Evolutionary conservation across 441 rosid genomes (phyloP).

Genomic region (Erysimum cheiri): DNA sequence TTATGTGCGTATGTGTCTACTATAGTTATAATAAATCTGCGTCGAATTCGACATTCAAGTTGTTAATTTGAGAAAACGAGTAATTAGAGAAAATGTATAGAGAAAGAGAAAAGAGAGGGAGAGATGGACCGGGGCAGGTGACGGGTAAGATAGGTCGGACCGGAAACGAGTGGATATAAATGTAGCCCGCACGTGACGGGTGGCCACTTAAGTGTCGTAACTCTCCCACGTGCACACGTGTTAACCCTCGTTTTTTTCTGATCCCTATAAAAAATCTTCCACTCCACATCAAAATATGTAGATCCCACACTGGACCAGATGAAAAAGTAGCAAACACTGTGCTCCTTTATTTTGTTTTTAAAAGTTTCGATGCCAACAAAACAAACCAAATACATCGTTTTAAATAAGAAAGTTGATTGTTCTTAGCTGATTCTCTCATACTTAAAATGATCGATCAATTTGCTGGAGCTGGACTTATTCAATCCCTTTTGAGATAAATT

Average conservation of each 20-base stretch:
- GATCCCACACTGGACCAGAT: conserved; percentile 21
- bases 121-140: conserved; percentile 23
- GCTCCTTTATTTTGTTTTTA: conserved; percentile 2
- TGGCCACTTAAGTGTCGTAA: conserved; percentile 31
- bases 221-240: conserved; percentile 42
- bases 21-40: background rate
- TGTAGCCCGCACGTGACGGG: conserved; percentile 45
- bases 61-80: background rate
- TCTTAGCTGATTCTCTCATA: background rate
- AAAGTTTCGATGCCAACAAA: conserved; percentile 24
- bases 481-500: background rate
- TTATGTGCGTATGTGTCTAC: background rate
- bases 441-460: background rate
- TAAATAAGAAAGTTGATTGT: background rate
- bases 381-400: background rate
- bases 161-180: conserved; percentile 38
- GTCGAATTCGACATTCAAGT: too few species aligned
- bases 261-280: conserved; percentile 25
- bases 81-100: background rate
- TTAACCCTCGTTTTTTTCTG: conserved; percentile 5
- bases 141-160: conserved; percentile 23
- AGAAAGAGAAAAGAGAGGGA: conserved; percentile 4
- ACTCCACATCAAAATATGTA: conserved; percentile 26
- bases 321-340: conserved; percentile 33
- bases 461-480: background rate